Base-by-base conservation (phyloP, 805 yeast species). In the Schwanniomyces yamadae region DNA sequence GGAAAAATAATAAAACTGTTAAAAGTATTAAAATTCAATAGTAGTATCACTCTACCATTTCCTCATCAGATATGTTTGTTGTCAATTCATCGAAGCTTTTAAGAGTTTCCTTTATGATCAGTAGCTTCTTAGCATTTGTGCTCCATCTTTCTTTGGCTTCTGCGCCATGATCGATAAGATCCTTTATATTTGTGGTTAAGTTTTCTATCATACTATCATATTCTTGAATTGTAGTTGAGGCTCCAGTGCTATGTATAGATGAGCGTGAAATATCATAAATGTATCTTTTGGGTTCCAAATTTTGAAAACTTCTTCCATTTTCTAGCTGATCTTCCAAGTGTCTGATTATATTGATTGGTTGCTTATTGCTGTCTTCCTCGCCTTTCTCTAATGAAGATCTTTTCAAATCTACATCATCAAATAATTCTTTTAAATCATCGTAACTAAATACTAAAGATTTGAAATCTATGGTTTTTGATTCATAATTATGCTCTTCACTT, bases 121-220 rank as follows among this genome's bases (percentile, higher is more conserved):
- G 66, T 33, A 68, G 36, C 38, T 52, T 58, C 13, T 40, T 41
- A 2, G 71, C 69, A 41, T 64, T 64, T 8, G 25, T 39, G 25
- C 52, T 46, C 73, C 73, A 68, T 21, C 57, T 42, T 32, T 55
- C 57, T 42, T 61, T 63, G 11, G 63, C 54, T 21, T 42, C 53
- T 0, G 60, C 48, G 1, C 69, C 65, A 28, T 55, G 58, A n/a
- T 44, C 45, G 3, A 62, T 49, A 29, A 64, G 48, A 2, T 50
- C 61, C 16, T 48, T 45, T 3, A 68, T 57, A n/a, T 55, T 58
- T 5, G 30, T 34, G 3, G 48, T 34, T 13, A 64, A 42, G 5
- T 40, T 40, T 4, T 44, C 53, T 24, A 63, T 59, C 34, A 60
- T 42, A 8, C 35, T 39, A 23, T 65, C 69, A 40, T 63, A 64